Base-by-base conservation (phyloP, 768 basidiomycete species). In the Mycena venus region DNA sequence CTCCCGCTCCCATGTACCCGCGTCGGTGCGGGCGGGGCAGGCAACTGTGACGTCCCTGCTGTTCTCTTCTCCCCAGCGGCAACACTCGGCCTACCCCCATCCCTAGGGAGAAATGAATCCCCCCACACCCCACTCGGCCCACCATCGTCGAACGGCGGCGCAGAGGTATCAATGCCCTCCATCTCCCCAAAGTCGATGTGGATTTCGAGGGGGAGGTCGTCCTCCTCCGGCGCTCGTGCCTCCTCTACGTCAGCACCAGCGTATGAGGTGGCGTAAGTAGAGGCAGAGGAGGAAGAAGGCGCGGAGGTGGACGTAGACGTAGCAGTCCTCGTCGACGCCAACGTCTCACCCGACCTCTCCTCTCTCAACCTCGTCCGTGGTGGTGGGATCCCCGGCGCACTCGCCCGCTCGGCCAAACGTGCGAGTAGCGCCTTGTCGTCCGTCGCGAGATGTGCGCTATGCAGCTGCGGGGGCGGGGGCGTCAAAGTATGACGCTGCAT, bases 391-490 rank as follows among this genome's bases (percentile, higher is more conserved):
- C 32, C 14, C 38, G 92, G 92, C 23, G 86, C 86, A 72, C 90
- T 91, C 40, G 89, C 90, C 34, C 90, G 74, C 40, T 85, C 85
- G 1, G 85, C 87, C 49, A 93, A 84, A 38, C 86, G 87, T 29
- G 89, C 90, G 49, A 93, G 85, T n/a, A 88, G 74, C 0, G 83
- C 79, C 79, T 93, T 93, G 80, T 93, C 92, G 79, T 93, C 92
- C 2, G 88, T 91, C 21, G 92, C 91, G 58, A 93, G 58, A 93
- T 84, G 78, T 93, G 92, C n/a, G 89, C 91, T 21, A 83, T 83
- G n/a, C 60, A 83, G 83, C 27, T 80, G 42, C 17, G 82, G 78
- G 19, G 82, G 78, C 19, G 76, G 38, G 23, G 79, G 78, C 78
- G 68, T 79, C 78, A n/a, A 68, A 66, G 73, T 74, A n/a, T n/a